Conservation (phyloP, 2,329 filamentous ascomycete genomes). For the Cladosporium oxysporum region DNA sequence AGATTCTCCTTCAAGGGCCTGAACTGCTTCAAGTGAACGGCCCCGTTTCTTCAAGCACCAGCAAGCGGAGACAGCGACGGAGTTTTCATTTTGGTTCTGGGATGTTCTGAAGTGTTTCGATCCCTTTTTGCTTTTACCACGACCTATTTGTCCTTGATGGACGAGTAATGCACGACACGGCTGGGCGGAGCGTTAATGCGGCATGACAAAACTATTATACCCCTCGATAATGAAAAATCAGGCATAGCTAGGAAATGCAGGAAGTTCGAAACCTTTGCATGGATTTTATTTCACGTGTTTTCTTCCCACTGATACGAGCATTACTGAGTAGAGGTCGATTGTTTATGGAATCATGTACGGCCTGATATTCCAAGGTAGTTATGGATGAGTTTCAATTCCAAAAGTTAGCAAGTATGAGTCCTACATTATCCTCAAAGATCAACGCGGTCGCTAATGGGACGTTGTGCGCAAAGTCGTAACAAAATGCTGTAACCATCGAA, state of each 20-base stretch:
- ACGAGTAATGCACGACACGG: neutral
- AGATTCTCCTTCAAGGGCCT: slow-evolving; percentile 53
- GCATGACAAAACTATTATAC: neutral
- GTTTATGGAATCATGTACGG: too few relatives aligned
- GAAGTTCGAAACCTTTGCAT: neutral
- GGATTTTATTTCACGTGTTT: neutral
- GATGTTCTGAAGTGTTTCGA: neutral
- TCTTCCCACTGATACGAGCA: too few relatives aligned
- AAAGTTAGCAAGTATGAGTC: too few relatives aligned
- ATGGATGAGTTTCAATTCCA: too few relatives aligned
- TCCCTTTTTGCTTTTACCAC: neutral
- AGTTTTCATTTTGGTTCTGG: neutral
- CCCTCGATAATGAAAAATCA: neutral
- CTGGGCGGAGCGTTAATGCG: neutral
- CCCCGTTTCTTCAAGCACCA: neutral
- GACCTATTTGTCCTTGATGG: neutral
- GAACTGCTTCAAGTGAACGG: slow-evolving; percentile 54
- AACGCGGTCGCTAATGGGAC: neutral
- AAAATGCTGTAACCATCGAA: neutral
- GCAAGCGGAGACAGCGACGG: neutral
- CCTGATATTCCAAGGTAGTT: too few relatives aligned
- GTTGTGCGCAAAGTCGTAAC: neutral
- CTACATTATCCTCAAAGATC: too few relatives aligned
- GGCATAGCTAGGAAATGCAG: neutral
- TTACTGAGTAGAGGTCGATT: too few relatives aligned